Conservation (phyloP, 352 stramenopile genomes). For the Halophytophthora polymorphica region DNA sequence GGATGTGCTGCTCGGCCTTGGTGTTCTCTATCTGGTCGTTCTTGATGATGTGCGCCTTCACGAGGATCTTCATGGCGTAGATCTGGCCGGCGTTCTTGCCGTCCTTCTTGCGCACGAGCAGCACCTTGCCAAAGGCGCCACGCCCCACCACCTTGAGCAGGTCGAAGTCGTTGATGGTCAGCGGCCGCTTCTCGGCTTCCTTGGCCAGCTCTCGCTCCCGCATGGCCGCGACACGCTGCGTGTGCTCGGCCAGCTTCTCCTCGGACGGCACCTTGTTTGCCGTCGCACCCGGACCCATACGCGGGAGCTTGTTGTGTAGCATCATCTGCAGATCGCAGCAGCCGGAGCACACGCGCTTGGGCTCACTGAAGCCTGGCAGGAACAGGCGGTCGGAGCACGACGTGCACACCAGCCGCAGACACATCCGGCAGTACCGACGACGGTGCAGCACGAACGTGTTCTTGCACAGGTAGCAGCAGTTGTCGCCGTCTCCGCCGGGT, state of each 20-base stretch:
- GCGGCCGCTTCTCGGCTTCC: constrained; percentile 60
- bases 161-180: constrained; percentile 93
- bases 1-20: constrained; percentile 87
- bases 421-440: constrained; percentile 85
- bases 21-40: constrained; percentile 94
- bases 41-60: constrained; percentile 91
- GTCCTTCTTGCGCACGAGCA: constrained; percentile 92
- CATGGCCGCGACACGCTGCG: constrained; percentile 76
- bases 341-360: constrained; percentile 80
- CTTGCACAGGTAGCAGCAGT: constrained; percentile 81
- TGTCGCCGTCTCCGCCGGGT: constrained; percentile 29
- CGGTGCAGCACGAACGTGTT: constrained; percentile 77
- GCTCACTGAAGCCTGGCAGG: constrained; percentile 82
- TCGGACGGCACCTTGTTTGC: constrained; percentile 37
- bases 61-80: constrained; percentile 95
- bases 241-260: constrained; percentile 61
- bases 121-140: constrained; percentile 94
- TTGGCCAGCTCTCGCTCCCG: constrained; percentile 67
- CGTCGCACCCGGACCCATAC: constrained; percentile 32
- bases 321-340: constrained; percentile 88
- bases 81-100: constrained; percentile 83
- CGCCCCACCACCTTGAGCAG: constrained; percentile 94
- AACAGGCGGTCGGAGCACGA: constrained; percentile 87
- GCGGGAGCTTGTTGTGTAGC: constrained; percentile 82
- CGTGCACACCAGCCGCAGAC: constrained; percentile 75